A percentile compares a stretch with the other conserved stretches of the same genome.
phyloP scores from a whole-genome alignment of 2,329 filamentous ascomycete genomes.

The Huntiella decipiens region DNA sequence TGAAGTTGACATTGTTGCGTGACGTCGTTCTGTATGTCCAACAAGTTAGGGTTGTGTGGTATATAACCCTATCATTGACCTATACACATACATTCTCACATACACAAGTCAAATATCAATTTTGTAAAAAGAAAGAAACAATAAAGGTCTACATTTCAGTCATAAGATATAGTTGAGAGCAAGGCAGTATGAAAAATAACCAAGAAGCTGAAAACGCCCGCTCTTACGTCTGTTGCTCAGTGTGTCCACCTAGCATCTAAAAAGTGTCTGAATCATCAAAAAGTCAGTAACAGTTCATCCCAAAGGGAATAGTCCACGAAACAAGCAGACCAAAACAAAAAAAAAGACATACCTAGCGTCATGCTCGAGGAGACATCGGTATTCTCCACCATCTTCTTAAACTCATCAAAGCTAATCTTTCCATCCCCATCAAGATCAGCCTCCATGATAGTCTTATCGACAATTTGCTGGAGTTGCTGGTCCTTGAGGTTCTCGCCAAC shows the following conservation, averaged over 20 bases:
- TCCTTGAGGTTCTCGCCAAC: conserved; percentile 98
- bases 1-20: too few species aligned
- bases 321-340: neutral
- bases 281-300: conserved; percentile 1
- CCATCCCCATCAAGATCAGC: conserved; percentile 89
- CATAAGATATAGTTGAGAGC: too few species aligned
- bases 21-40: too few species aligned
- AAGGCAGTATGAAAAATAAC: too few species aligned
- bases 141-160: too few species aligned
- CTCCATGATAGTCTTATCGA: conserved; percentile 99
- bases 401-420: conserved; percentile 98
- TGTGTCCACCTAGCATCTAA: neutral
- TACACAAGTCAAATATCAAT: too few species aligned
- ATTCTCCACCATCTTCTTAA: conserved; percentile 96
- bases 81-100: too few species aligned
- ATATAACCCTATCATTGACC: too few species aligned
- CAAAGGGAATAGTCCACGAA: neutral
- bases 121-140: too few species aligned
- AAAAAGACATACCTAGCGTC: conserved; percentile 39
- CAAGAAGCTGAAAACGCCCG: too few species aligned
- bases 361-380: conserved; percentile 63
- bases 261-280: conserved; percentile 4
- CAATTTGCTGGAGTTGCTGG: conserved; percentile 96
- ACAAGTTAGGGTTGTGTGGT: too few species aligned
- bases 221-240: too few species aligned